Conservation (phyloP, 1,139 yeast genomes). For the Arxiozyma bovina region DNA sequence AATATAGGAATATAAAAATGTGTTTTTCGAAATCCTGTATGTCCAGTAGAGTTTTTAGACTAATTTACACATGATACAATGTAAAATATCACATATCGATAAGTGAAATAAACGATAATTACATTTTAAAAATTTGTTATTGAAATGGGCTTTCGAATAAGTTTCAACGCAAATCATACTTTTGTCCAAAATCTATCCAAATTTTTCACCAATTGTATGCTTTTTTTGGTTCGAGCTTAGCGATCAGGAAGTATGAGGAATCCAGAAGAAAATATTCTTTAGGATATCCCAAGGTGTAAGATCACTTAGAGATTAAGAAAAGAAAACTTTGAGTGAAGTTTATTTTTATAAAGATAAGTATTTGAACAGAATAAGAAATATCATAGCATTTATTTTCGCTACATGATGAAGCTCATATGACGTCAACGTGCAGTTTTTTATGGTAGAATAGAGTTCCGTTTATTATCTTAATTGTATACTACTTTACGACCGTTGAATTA, state of each 20-base stretch:
- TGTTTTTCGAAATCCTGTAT: background rate
- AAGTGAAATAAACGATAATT: background rate
- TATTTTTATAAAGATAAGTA: background rate
- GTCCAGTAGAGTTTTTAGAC: background rate
- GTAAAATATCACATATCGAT: too few relatives aligned
- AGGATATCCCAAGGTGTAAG: background rate
- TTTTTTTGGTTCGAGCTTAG: background rate
- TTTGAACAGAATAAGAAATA: too few relatives aligned
- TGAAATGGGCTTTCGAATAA: background rate
- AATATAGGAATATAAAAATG: too few relatives aligned
- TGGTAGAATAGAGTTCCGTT: too few relatives aligned
- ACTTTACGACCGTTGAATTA: too few relatives aligned
- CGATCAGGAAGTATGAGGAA: background rate
- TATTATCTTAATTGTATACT: too few relatives aligned
- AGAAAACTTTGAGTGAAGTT: background rate
- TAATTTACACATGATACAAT: background rate
- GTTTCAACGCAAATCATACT: too few relatives aligned
- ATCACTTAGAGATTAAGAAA: background rate
- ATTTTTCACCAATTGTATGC: background rate
- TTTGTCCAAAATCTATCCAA: too few relatives aligned
- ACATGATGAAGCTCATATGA: background rate
- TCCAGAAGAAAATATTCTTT: background rate
- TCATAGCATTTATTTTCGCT: too few relatives aligned
- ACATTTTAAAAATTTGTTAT: too few relatives aligned
- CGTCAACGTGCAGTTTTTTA: background rate